These are phyloP conservation scores for Dillenia turbinata DNA, from an alignment of 164 flowering plant genomes.

Conservation along the genomic window DNA sequence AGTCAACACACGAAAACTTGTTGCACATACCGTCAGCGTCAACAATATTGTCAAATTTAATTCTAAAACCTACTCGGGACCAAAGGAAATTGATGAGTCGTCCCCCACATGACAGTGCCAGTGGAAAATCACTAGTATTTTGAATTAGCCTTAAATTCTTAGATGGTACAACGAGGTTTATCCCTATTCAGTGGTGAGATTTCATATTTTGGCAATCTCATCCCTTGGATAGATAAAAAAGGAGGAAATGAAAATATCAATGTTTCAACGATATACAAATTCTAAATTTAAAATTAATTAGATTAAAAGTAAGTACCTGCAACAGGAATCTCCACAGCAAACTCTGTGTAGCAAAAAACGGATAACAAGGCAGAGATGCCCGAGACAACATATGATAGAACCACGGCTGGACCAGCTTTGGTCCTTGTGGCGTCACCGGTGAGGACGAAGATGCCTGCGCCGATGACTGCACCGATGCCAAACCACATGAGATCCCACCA, in stretches of 20 bases:
- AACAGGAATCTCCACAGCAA: constrained; percentile 50
- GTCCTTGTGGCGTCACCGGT: constrained; percentile 36
- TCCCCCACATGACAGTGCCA: too few relatives aligned
- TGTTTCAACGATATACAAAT: too few relatives aligned
- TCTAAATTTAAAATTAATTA: not conserved
- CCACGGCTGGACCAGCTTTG: constrained; percentile 46
- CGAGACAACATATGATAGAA: constrained; percentile 40
- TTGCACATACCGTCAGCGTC: too few relatives aligned
- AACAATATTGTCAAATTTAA: too few relatives aligned
- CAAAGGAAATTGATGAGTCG: too few relatives aligned
- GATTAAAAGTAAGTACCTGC: constrained; percentile 28
- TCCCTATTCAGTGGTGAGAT: too few relatives aligned
- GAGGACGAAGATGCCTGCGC: constrained; percentile 51
- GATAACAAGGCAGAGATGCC: constrained; percentile 53
- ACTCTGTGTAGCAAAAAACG: constrained; percentile 55
- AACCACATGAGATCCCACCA: constrained; percentile 62
- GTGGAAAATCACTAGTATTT: too few relatives aligned
- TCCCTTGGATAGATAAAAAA: not conserved
- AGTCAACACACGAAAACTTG: too few relatives aligned
- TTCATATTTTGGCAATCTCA: not conserved
- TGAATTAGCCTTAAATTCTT: too few relatives aligned
- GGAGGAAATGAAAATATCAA: too few relatives aligned
- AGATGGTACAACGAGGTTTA: too few relatives aligned
- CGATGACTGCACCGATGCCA: constrained; percentile 46
- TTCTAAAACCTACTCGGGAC: too few relatives aligned